Percentiles rank a stretch among this genome's conserved stretches.
Conservation (phyloP, 2,329 filamentous ascomycete species). For the Tolypocladium nubicola region DNA sequence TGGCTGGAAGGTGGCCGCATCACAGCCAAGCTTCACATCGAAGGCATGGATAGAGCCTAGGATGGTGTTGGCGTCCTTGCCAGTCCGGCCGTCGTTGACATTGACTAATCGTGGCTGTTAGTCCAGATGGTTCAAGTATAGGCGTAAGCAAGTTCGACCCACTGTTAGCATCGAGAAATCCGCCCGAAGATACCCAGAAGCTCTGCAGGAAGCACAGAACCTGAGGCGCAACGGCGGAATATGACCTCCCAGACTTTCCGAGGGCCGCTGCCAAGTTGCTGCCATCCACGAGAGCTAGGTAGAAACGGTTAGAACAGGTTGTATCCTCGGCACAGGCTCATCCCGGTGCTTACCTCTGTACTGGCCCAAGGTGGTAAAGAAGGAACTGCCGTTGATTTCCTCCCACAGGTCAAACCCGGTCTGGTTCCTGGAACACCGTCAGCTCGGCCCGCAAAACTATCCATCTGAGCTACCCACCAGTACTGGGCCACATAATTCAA, state of each 20-base stretch:
- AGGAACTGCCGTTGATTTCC: conserved; percentile 65
- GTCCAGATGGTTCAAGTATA: background rate
- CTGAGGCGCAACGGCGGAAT: conserved; percentile 55
- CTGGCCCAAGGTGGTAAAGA: conserved; percentile 64
- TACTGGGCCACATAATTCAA: conserved; percentile 65
- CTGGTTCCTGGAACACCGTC: conserved; percentile 29
- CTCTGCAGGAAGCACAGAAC: conserved; percentile 63
- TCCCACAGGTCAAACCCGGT: conserved; percentile 75
- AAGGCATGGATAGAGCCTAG: conserved; percentile 58
- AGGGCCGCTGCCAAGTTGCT: conserved; percentile 53
- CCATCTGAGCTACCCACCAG: conserved; percentile 32
- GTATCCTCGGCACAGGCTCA: background rate
- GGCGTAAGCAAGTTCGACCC: conserved; percentile 7
- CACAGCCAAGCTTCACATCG: conserved; percentile 55
- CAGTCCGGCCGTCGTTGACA: conserved; percentile 48
- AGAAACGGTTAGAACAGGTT: background rate
- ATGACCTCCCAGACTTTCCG: conserved; percentile 48
- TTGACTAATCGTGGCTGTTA: conserved; percentile 31
- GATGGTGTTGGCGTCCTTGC: conserved; percentile 63
- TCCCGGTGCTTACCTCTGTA: conserved; percentile 43
- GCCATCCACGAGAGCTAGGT: conserved; percentile 51
- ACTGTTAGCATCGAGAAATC: conserved; percentile 59
- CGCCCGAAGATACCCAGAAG: conserved; percentile 56
- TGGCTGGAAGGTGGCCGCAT: conserved; percentile 66
- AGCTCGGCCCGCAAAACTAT: background rate